Conservation (phyloP, 352 stramenopile genomes). For the Globisporangium lucens region DNA sequence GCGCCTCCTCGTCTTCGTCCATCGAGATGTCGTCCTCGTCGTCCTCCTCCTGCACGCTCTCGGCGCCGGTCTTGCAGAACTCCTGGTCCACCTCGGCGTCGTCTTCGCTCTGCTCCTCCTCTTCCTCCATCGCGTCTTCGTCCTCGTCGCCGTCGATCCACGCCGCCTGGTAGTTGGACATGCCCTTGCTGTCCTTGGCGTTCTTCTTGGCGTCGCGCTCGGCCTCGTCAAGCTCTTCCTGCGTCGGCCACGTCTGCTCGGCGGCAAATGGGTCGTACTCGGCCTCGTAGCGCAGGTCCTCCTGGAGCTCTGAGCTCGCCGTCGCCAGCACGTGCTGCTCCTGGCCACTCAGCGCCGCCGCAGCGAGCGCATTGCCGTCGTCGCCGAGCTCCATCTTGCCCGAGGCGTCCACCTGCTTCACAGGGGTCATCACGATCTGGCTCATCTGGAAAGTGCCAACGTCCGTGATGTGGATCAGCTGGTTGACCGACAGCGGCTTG, state of each 20-base stretch:
- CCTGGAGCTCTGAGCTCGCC: conserved; percentile 58
- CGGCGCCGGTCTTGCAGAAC: conserved; percentile 76
- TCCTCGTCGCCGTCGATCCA: conserved; percentile 87
- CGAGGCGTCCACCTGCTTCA: conserved; percentile 39
- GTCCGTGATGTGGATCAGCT: conserved; percentile 96
- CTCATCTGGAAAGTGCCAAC: conserved; percentile 93
- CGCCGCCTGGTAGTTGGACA: conserved; percentile 93
- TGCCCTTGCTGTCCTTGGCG: conserved; percentile 44
- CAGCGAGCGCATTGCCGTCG: conserved; percentile 25
- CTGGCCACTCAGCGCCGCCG: conserved; percentile 11
- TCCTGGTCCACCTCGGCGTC: conserved; percentile 63
- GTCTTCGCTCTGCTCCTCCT: conserved; percentile 44
- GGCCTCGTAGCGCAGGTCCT: conserved; percentile 85
- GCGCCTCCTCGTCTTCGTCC: conserved; percentile 63
- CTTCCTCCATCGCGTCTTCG: conserved; percentile 51
- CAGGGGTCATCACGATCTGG: conserved; percentile 52
- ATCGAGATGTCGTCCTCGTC: conserved; percentile 78
- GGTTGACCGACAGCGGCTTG: conserved; percentile 92
- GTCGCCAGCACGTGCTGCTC: conserved; percentile 55
- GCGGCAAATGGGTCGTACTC: conserved; percentile 93
- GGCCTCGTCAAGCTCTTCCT: conserved; percentile 93
- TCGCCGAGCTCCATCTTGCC: conserved; percentile 37
- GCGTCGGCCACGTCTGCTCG: conserved; percentile 97
- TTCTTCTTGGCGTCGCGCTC: conserved; percentile 59
- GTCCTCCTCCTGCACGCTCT: conserved; percentile 51